Evolutionary conservation across 306 rosid species (phyloP).

Genomic region (Glycine tomentella): DNA sequence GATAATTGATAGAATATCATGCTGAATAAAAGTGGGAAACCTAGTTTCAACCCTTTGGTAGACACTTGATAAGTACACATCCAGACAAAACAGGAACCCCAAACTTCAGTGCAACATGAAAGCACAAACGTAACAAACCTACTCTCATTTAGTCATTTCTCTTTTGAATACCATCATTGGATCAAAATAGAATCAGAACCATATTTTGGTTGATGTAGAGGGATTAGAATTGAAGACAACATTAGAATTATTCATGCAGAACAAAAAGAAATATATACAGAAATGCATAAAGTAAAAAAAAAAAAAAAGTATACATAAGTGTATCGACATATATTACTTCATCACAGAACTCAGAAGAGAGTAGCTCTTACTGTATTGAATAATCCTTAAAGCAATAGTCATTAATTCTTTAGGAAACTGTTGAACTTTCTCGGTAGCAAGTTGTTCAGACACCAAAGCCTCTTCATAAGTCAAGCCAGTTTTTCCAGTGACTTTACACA

Average conservation of each 20-base stretch:
- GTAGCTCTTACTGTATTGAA: constrained; percentile 84
- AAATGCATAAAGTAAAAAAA: neutral
- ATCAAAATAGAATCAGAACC: constrained; percentile 3
- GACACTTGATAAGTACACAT: constrained; percentile 34
- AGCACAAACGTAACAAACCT: neutral
- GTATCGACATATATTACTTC: constrained; percentile 34
- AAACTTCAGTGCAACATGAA: constrained; percentile 2
- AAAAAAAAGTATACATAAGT: neutral
- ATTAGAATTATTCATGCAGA: neutral
- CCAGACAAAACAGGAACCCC: constrained; percentile 34
- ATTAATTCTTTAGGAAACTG: constrained; percentile 84
- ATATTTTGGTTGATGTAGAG: neutral
- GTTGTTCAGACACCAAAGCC: constrained; percentile 88
- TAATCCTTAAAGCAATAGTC: constrained; percentile 70
- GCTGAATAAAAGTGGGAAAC: constrained; percentile 10
- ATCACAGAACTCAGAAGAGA: constrained; percentile 36
- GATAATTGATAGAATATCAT: constrained; percentile 9
- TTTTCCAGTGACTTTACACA: constrained; percentile 85
- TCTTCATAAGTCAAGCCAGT: constrained; percentile 89
- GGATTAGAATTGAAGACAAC: constrained; percentile 17
- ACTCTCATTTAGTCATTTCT: neutral
- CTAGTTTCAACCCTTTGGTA: constrained; percentile 18
- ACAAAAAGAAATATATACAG: constrained; percentile 31
- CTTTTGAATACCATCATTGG: constrained; percentile 13
- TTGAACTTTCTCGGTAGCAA: constrained; percentile 82